Base-by-base conservation (phyloP, 1,139 yeast genomes). In the Lodderomyces pseudojiufengensis region DNA sequence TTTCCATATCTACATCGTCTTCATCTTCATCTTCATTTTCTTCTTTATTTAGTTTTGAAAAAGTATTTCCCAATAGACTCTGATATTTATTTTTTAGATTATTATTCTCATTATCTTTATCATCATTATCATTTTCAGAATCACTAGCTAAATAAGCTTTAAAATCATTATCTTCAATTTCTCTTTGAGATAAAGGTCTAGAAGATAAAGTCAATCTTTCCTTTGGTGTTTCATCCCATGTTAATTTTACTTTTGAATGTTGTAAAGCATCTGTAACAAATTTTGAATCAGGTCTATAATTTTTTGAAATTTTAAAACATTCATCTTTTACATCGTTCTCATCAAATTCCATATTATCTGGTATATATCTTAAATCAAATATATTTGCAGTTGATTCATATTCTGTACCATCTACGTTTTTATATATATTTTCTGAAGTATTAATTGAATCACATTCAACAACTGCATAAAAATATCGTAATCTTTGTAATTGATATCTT, bases 221-320 rank as follows among this genome's bases (percentile, higher is more conserved):
- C 42, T 79, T 82, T 3, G 98, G 98, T 0, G 97, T 94, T 61
- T 92, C 97, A 59, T 94, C 99, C 97, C 97, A 90, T 0, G 97
- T 88, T 45, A 90, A 70, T 54, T 86, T 86, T 32, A 90, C 97
- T 52, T 87, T 88, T 10, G 96, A 87, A 55, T 87, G 95, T 54
- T 88, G 95, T 41, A 90, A 70, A 0, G 97, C 97, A 59, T 86
- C 96, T 2, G 97, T 94, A 24, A 86, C 86, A 61, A 92, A 94
- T 3, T 63, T 54, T 9, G 80, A 73, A 37, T 69, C 70, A n/a
- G 98, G 98, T 49, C 78, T 80, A 59, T 92, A 94, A 35, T 76
- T 76, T 3, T 80, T 66, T 2, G 97, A 96, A 14, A 88, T 68
- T 45, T 76, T 73, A 20, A 65, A 63, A 60, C 97, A 87, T 29